phyloP scores from a whole-genome alignment of 257 asterid species.

The Forsythia suspensa region DNA sequence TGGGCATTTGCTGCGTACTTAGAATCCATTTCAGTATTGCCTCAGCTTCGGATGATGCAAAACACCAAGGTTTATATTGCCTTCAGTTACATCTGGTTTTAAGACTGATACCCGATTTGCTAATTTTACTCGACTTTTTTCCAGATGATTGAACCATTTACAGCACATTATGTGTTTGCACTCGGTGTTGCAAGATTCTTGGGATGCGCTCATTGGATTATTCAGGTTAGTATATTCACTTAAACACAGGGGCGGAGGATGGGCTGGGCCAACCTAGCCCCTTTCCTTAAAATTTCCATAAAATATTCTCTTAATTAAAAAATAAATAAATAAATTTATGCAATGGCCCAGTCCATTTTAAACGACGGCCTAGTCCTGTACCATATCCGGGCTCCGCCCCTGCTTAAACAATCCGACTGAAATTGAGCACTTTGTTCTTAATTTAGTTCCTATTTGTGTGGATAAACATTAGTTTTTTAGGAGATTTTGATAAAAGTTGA shows the following conservation, averaged over 20 bases:
- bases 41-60: conserved; percentile 94
- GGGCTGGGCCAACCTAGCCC: no score
- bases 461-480: no score
- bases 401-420: not conserved
- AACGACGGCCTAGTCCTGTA: no score
- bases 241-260: no score
- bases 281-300: no score
- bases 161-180: conserved; percentile 91
- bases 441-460: no score
- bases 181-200: conserved; percentile 81
- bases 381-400: no score
- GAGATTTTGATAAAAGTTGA: no score
- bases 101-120: not conserved
- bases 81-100: not conserved
- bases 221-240: conserved; percentile 44
- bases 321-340: no score
- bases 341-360: no score
- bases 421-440: not conserved
- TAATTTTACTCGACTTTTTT: not conserved
- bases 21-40: conserved; percentile 82
- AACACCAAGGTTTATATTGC: conserved; percentile 60
- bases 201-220: conserved; percentile 92
- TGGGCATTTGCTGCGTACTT: conserved; percentile 87
- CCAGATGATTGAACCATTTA: conserved; percentile 90
- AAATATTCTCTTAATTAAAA: no score